phyloP scores from a whole-genome alignment of 257 asterid genomes.

The Solanum bulbocastanum region DNA sequence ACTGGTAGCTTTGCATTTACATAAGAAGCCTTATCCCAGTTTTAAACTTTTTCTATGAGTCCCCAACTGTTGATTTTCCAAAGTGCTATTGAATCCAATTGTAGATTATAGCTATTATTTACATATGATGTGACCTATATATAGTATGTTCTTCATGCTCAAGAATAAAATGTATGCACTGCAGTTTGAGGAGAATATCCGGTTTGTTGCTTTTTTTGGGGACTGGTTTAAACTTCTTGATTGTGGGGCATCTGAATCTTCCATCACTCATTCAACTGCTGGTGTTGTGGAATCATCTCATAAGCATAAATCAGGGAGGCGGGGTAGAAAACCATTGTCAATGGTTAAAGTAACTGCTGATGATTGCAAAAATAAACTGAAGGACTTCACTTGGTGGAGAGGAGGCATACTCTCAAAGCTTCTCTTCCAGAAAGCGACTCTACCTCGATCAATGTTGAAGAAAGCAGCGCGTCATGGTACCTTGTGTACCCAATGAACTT shows the following conservation, averaged over 20 bases:
- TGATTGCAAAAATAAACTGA: conserved; percentile 22
- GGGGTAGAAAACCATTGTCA: conserved; percentile 47
- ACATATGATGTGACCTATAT: not conserved
- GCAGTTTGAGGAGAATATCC: conserved; percentile 79
- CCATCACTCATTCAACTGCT: conserved; percentile 30
- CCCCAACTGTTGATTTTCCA: not conserved
- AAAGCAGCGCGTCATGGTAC: conserved; percentile 64
- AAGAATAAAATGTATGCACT: conserved; percentile 2
- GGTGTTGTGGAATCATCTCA: conserved; percentile 49
- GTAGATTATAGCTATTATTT: not conserved
- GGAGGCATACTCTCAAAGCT: conserved; percentile 48
- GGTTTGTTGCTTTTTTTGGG: conserved; percentile 53
- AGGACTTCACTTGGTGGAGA: conserved; percentile 68
- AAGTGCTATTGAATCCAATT: not conserved
- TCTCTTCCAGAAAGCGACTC: conserved; percentile 44
- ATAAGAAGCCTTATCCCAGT: not conserved
- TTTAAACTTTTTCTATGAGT: not conserved
- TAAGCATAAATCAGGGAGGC: conserved; percentile 65
- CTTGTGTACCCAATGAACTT: not conserved
- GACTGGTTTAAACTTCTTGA: conserved; percentile 73
- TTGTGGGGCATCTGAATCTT: conserved; percentile 39
- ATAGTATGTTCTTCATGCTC: conserved; percentile 2
- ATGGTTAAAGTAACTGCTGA: conserved; percentile 30
- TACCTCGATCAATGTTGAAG: conserved; percentile 41
- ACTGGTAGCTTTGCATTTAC: not conserved